Conservation (phyloP, 108 stramenopile species). For the Craspedostauros australis region DNA sequence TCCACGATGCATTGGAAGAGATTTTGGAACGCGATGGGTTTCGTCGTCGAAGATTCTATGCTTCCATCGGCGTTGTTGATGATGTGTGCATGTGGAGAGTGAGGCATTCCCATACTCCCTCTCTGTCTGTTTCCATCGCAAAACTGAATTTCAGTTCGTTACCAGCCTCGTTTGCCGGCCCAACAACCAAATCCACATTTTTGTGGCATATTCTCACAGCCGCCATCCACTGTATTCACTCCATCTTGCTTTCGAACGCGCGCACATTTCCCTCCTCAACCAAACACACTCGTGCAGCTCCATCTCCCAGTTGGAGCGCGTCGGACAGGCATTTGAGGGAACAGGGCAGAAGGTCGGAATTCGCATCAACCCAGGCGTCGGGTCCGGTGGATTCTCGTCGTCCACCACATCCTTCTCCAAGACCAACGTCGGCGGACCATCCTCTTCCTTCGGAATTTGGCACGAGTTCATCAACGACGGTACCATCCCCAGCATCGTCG, state of each 20-base stretch:
- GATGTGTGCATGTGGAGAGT: too few relatives aligned
- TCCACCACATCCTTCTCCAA: constrained; percentile 83
- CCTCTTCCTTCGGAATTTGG: constrained; percentile 95
- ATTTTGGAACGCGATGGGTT: background rate
- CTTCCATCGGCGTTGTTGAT: too few relatives aligned
- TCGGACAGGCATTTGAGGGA: constrained; percentile 81
- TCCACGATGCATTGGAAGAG: background rate
- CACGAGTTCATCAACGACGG: constrained; percentile 76
- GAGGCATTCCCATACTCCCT: too few relatives aligned
- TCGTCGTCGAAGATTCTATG: background rate
- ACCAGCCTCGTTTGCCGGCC: too few relatives aligned
- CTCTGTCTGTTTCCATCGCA: background rate
- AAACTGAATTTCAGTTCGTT: background rate
- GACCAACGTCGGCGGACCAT: constrained; percentile 97
- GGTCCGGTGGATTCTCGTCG: constrained; percentile 93
- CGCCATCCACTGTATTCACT: background rate
- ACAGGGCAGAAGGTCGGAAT: constrained; percentile 82
- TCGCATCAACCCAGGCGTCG: constrained; percentile 96
- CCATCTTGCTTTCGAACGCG: too few relatives aligned
- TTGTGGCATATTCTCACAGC: background rate
- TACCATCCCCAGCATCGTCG: constrained; percentile 77
- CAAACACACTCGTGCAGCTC: constrained; percentile 77
- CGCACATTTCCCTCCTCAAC: too few relatives aligned
- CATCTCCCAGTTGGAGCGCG: constrained; percentile 83
- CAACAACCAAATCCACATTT: too few relatives aligned